A percentile compares a stretch with the other conserved stretches of the same genome.
These are phyloP conservation scores for Umbelopsis isabellina DNA, from an alignment of 192 early-diverging fungal species.

Conservation along the genomic window DNA sequence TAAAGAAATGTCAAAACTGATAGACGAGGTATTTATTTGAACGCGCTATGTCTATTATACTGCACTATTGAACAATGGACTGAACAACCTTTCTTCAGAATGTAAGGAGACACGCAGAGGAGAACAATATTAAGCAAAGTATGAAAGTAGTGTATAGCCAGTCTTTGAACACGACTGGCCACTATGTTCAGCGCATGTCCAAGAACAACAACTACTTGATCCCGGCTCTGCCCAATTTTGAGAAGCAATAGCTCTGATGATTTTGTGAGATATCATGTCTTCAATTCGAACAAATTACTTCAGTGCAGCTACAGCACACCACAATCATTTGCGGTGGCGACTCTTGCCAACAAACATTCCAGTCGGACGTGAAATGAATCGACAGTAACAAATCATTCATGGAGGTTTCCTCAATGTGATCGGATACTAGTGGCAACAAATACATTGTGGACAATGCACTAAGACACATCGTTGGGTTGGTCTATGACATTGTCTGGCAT, in stretches of 20 bases:
- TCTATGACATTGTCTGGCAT: too few species aligned
- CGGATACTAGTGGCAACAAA: too few species aligned
- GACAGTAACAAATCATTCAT: background rate
- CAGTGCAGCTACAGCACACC: background rate
- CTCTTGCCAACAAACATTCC: too few species aligned
- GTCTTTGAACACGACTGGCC: background rate
- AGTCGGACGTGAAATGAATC: too few species aligned
- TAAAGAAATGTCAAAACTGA: constrained; percentile 9
- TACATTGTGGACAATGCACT: background rate
- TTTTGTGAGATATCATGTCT: background rate
- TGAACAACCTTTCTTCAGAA: background rate
- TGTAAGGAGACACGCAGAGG: constrained; percentile 28
- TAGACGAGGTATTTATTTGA: background rate
- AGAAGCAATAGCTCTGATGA: background rate
- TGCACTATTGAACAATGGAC: too few species aligned
- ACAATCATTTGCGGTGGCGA: too few species aligned
- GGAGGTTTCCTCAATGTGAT: too few species aligned
- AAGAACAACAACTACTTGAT: constrained; percentile 31
- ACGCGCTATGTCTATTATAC: background rate
- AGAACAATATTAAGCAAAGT: constrained; percentile 23
- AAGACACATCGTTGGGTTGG: background rate
- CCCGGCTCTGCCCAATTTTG: constrained; percentile 18
- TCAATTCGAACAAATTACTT: background rate
- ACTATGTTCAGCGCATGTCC: constrained; percentile 20
- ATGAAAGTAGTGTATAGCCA: constrained; percentile 19